Evolutionary conservation across 345 rosid genomes (phyloP).

Genomic region (Citrus maxima): DNA sequence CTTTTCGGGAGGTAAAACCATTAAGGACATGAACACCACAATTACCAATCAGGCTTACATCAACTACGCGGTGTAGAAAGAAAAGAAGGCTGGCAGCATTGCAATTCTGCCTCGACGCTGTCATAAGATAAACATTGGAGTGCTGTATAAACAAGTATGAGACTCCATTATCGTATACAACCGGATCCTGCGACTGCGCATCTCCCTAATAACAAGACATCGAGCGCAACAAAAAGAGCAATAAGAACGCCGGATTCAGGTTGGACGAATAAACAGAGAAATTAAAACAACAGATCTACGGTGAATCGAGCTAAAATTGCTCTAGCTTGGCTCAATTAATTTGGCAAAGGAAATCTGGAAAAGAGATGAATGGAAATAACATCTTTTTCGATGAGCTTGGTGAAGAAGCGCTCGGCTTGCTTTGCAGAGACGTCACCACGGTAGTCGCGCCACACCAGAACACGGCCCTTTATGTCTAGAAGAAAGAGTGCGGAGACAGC

Average conservation of each 20-base stretch:
- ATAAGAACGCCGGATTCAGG: background rate
- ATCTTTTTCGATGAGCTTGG: slow-evolving; percentile 94
- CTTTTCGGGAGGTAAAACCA: background rate
- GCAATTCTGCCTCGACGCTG: slow-evolving; percentile 89
- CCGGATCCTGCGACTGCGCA: slow-evolving; percentile 98
- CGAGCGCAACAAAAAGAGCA: slow-evolving; percentile 6
- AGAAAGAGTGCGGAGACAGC: slow-evolving; percentile 94
- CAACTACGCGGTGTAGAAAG: slow-evolving; percentile 88
- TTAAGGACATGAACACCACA: background rate
- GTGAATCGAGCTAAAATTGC: slow-evolving; percentile 7
- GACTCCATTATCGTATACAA: slow-evolving; percentile 89
- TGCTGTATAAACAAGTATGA: slow-evolving; percentile 94
- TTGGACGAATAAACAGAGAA: too few species aligned
- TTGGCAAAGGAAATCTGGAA: background rate
- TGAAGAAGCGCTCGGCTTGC: slow-evolving; percentile 92
- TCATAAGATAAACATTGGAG: slow-evolving; percentile 87
- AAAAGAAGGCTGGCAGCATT: slow-evolving; percentile 90
- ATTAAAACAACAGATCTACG: background rate
- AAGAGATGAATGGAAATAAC: slow-evolving; percentile 22
- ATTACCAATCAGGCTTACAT: slow-evolving; percentile 49
- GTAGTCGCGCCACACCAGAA: slow-evolving; percentile 95
- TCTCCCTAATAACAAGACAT: slow-evolving; percentile 57
- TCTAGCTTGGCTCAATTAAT: background rate
- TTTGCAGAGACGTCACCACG: slow-evolving; percentile 87
- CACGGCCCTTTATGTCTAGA: slow-evolving; percentile 90